These are phyloP conservation scores for Boletus sp. DNA, from an alignment of 768 basidiomycete genomes.

Conservation along the genomic window DNA sequence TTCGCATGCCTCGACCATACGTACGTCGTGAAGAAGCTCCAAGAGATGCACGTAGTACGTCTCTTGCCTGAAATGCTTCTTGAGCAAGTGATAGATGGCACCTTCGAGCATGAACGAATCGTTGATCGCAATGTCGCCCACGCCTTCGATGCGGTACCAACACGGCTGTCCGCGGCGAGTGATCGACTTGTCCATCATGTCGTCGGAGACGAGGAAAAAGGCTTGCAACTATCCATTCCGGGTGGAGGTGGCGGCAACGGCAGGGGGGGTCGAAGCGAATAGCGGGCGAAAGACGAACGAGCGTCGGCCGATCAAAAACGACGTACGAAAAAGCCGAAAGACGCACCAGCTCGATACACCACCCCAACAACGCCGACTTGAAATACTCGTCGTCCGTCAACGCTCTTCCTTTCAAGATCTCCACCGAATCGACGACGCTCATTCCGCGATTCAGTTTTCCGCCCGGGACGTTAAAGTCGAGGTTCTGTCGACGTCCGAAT, in stretches of 20 bases:
- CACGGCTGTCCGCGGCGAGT: constrained; percentile 94
- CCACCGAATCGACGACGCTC: constrained; percentile 90
- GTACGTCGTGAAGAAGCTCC: constrained; percentile 86
- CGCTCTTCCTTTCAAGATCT: constrained; percentile 73
- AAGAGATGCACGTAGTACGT: constrained; percentile 85
- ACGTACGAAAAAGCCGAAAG: background rate
- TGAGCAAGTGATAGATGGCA: constrained; percentile 89
- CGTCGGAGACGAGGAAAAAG: constrained; percentile 89
- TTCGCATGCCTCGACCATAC: constrained; percentile 11
- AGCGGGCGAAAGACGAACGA: background rate
- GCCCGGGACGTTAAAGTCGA: constrained; percentile 94
- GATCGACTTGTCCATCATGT: constrained; percentile 95
- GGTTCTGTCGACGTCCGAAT: constrained; percentile 51
- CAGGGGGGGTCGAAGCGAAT: background rate
- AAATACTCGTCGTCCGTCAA: constrained; percentile 85
- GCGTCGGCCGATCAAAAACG: background rate
- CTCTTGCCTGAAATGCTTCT: constrained; percentile 78
- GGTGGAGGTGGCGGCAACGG: background rate
- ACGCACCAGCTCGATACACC: constrained; percentile 93
- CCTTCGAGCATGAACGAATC: constrained; percentile 95
- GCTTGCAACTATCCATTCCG: constrained; percentile 60
- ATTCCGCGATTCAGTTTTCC: constrained; percentile 97
- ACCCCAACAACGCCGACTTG: constrained; percentile 85
- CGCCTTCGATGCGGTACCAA: constrained; percentile 72
- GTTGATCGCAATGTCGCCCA: constrained; percentile 87